Evolutionary conservation across 2,329 filamentous ascomycete species (phyloP).

Genomic region (Samsoniella hepiali): DNA sequence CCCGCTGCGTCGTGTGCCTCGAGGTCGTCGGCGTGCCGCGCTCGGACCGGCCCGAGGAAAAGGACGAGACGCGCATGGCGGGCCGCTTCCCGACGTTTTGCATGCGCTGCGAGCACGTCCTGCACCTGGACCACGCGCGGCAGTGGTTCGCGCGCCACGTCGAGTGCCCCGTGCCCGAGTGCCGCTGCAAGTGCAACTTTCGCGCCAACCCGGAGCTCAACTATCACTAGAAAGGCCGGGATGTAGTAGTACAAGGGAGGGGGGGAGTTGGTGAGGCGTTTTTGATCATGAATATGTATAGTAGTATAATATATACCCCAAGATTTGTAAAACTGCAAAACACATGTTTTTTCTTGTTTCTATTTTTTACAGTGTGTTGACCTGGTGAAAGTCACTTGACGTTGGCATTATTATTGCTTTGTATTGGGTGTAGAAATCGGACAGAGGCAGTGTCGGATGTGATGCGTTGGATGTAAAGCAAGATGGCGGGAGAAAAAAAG

Average conservation of each 20-base stretch:
- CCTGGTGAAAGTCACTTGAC: too few species aligned
- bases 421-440: too few species aligned
- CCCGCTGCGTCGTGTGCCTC: slow-evolving; percentile 65
- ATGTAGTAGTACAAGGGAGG: background rate
- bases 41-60: slow-evolving; percentile 54
- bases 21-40: slow-evolving; percentile 63
- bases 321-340: too few species aligned
- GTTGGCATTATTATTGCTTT: too few species aligned
- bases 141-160: slow-evolving; percentile 64
- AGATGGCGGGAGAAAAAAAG: too few species aligned
- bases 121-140: slow-evolving; percentile 64
- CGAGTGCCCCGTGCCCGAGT: slow-evolving; percentile 67
- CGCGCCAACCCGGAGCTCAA: slow-evolving; percentile 57
- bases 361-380: too few species aligned
- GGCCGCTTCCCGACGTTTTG: slow-evolving; percentile 67
- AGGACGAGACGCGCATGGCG: slow-evolving; percentile 47
- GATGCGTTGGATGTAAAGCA: too few species aligned
- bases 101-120: slow-evolving; percentile 63
- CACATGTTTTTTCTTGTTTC: too few species aligned
- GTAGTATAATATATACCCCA: background rate
- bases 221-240: slow-evolving; percentile 37
- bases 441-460: too few species aligned
- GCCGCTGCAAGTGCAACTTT: slow-evolving; percentile 62
- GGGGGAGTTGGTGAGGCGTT: background rate
- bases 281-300: background rate